phyloP scores from a whole-genome alignment of 306 rosid genomes.

The Pyrus communis region DNA sequence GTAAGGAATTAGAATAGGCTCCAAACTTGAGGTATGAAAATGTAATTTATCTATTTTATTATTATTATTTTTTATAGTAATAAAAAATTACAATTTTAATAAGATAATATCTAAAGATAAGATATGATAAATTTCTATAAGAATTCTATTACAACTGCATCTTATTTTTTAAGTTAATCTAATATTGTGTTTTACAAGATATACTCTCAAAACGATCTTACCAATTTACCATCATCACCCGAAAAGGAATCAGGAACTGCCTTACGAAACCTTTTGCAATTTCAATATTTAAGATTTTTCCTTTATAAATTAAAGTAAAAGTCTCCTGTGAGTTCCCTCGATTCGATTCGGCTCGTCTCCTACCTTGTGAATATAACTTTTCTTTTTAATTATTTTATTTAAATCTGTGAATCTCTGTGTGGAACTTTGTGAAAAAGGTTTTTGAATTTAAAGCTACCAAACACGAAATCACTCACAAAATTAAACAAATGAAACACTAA shows the following conservation, averaged over 20 bases:
- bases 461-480: not conserved
- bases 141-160: too few species aligned
- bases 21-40: too few species aligned
- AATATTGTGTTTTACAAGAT: too few species aligned
- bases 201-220: too few species aligned
- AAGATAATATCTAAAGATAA: too few species aligned
- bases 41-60: too few species aligned
- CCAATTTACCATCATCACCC: too few species aligned
- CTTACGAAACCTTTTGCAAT: not conserved
- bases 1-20: too few species aligned
- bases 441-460: not conserved
- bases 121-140: too few species aligned
- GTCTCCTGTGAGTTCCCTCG: not conserved
- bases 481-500: not conserved
- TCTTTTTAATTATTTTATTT: not conserved
- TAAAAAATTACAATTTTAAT: too few species aligned
- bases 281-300: not conserved
- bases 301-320: not conserved
- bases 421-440: not conserved
- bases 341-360: not conserved
- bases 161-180: too few species aligned
- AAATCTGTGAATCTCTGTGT: not conserved
- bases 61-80: too few species aligned
- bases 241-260: not conserved
- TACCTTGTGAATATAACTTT: not conserved